Evolutionary conservation across 768 basidiomycete genomes (phyloP), one percentile per base, ranked within the genome.

Genomic region (Kwoniella dendrophila): DNA sequence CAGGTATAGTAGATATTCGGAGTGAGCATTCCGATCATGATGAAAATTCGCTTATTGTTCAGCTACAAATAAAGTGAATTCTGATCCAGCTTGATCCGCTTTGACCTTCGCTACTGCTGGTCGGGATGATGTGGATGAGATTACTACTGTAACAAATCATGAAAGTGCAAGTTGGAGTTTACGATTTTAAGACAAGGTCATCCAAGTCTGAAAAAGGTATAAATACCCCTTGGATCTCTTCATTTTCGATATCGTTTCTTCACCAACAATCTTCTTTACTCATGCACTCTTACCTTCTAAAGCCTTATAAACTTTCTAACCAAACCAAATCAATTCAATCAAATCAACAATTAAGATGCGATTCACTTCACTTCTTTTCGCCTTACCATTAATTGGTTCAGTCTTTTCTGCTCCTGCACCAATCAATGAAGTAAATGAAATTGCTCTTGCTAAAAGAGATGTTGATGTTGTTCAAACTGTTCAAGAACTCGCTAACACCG

Each of bases 351-450:
- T 20, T 12, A 57, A 30, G 27, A 64, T 64, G 62, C 55, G 62
- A 49, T 57, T 64, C 62, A 51, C 48, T 26, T 38, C 47, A 33
- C 18, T 64, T 24, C 49, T 64, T 38, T 56, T 64, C 48, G 62
- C 62, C 47, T 36, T 64, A 29, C 62, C 62, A n/a, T 48, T 64
- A 29, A 27, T 64, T 22, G 62, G 49, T 24, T 51, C 62, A 49
- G 62, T 50, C 29, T 58, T 64, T 49, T 47, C 62, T 53, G 62
- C 60, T 33, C 60, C 60, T 26, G 53, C 48, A 30, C 55, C 55
- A 11, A 44, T 41, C 30, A 22, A 44, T 20, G 44, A 33, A 16
- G 55, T 11, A 3, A 49, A 45, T 27, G 48, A 27, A 18, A 32
- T 56, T 32, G 45, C 55, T 14, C 43, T 64, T 44, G 48, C 32